Evolutionary conservation across 2,329 filamentous ascomycete genomes (phyloP), one percentile per base, ranked within the genome.

Genomic region (Aschersonia sp.): DNA sequence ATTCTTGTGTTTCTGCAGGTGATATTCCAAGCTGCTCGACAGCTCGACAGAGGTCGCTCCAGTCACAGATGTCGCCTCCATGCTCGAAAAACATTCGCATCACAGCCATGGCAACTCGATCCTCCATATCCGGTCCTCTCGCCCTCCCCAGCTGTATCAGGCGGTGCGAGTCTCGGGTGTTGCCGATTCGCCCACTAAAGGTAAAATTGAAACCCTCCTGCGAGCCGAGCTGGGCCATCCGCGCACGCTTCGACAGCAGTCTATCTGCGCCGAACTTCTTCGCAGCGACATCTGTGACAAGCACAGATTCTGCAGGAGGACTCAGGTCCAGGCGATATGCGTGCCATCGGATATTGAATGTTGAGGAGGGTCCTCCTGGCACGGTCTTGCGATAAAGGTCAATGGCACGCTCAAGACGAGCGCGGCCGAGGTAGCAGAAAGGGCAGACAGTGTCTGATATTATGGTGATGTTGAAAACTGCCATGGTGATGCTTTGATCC

Each of bases 391-490:
- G 75, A 68, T 85, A 86, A 32, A 75, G 63, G 7, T 69, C 61
- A 51, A 94, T 90, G 52, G 83, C 86, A 51, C 75, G 75, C 46
- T 83, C 77, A 40, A 94, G 76, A 39, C 85, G 80, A 53, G 79
- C 79, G 60, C 86, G 84, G 63, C 87, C 87, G 12, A 94, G 71
- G 62, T 88, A 92, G 71, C 87, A 85, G 75, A 70, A 75, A 5
- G 86, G 84, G 61, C 87, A 94, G 55, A 92, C 76, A 2, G 79
- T 85, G 66, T 94, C 88, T n/a, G 78, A 86, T 50, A 88, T 79
- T 59, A 87, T 77, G 50, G 82, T 78, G 64, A 94, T 84, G 52
- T 79, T 76, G 68, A 89, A 85, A 57, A 79, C 78, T 22, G 81
- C 78, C 85, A 89, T 88, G 43, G 43, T 60, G 40, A 12, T 12